Evolutionary conservation across 129 eudicot genomes (phyloP).

Genomic region (Deinandra increscens): DNA sequence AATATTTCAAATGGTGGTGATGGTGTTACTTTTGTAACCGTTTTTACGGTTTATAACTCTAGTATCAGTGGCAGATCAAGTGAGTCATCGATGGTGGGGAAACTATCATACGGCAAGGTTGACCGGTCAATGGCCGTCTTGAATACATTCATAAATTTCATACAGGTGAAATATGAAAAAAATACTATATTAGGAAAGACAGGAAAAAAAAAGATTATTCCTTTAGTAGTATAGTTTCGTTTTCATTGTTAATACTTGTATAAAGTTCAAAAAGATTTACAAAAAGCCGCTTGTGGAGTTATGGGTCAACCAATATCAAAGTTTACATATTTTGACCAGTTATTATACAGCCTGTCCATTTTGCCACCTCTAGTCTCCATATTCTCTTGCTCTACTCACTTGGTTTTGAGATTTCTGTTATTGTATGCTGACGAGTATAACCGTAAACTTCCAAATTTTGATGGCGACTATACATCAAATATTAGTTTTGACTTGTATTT

Average conservation of each 20-base stretch:
- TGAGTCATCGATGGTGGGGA: conserved; percentile 57
- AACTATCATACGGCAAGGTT: conserved; percentile 61
- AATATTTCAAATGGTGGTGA: conserved; percentile 37
- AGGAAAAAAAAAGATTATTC: background rate
- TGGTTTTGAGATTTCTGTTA: background rate
- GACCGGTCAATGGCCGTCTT: conserved; percentile 73
- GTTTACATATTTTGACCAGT: background rate
- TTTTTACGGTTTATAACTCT: conserved; percentile 70
- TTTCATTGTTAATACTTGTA: background rate
- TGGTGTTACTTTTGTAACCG: conserved; percentile 61
- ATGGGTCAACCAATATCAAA: background rate
- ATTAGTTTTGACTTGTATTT: conserved; percentile 5
- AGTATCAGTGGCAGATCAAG: conserved; percentile 34
- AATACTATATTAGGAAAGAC: too few relatives aligned
- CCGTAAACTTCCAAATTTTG: conserved; percentile 5
- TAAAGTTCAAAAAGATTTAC: background rate
- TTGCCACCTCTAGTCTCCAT: background rate
- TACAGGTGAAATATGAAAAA: conserved; percentile 45
- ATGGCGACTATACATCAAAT: background rate
- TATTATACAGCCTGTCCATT: background rate
- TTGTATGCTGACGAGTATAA: background rate
- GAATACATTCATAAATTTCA: conserved; percentile 54
- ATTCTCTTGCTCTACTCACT: background rate
- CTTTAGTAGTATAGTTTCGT: background rate
- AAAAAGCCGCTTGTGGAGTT: background rate